These are phyloP conservation scores for Phytophthora fragariaefolia DNA, from an alignment of 352 stramenopile species.

Conservation along the genomic window DNA sequence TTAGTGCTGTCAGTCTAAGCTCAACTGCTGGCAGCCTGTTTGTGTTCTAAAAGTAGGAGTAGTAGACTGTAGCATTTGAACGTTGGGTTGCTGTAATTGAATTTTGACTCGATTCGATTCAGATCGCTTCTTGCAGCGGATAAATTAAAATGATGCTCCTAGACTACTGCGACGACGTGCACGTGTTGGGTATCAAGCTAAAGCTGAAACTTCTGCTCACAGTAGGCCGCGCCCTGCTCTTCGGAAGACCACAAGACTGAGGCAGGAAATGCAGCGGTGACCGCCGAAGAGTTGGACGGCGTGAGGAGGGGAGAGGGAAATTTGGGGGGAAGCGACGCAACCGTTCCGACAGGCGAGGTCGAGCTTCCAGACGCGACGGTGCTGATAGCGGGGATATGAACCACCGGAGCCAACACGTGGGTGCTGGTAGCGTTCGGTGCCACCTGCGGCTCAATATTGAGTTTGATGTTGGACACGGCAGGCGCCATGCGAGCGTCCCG, in stretches of 20 bases:
- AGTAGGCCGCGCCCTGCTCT: constrained; percentile 29
- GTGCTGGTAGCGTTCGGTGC: constrained; percentile 1
- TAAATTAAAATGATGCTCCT: constrained; percentile 34
- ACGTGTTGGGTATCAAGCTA: constrained; percentile 7
- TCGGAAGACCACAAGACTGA: constrained; percentile 59
- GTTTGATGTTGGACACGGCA: constrained; percentile 61
- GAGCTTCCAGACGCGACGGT: constrained; percentile 20
- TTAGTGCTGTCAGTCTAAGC: too few species aligned
- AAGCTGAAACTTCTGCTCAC: constrained; percentile 23
- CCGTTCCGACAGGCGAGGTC: constrained; percentile 37
- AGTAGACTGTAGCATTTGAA: too few species aligned
- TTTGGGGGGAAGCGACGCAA: constrained; percentile 27
- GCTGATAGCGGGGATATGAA: constrained; percentile 18
- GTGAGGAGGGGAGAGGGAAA: constrained; percentile 53
- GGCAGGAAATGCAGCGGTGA: constrained; percentile 49
- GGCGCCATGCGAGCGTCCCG: constrained; percentile 57
- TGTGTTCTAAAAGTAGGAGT: neutral
- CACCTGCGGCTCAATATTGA: constrained; percentile 46
- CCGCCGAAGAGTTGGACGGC: constrained; percentile 45
- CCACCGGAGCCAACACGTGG: constrained; percentile 25
- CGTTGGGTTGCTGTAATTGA: too few species aligned
- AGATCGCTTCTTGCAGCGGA: constrained; percentile 9
- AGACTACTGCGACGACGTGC: neutral
- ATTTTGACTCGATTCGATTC: too few species aligned
- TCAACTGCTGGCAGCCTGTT: neutral